Conservation (phyloP, 2,329 filamentous ascomycete genomes). For the Ilyonectria sp. region DNA sequence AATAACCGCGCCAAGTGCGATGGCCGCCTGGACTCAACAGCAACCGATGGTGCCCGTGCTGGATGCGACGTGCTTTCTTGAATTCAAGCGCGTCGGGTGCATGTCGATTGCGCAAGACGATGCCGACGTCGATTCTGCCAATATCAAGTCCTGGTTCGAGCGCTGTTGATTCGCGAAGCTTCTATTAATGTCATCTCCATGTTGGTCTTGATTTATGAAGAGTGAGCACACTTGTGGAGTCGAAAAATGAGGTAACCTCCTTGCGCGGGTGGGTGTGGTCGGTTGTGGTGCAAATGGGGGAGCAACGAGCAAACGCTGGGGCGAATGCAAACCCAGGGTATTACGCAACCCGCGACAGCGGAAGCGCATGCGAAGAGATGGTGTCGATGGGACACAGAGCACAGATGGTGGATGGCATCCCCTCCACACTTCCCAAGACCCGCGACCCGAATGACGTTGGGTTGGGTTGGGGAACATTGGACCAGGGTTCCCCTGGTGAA, state of each 20-base stretch:
- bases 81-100: background rate
- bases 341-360: background rate
- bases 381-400: background rate
- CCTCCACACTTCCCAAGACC: slow-evolving; percentile 5
- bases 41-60: background rate
- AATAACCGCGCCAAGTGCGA: slow-evolving; percentile 25
- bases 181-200: slow-evolving; percentile 1
- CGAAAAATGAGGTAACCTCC: background rate
- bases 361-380: background rate
- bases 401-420: slow-evolving; percentile 12
- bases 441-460: slow-evolving; percentile 13
- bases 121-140: background rate
- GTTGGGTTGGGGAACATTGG: slow-evolving; percentile 21
- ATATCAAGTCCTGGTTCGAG: background rate
- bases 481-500: slow-evolving; percentile 12
- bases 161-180: background rate
- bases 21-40: background rate
- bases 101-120: background rate
- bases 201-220: background rate
- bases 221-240: slow-evolving; percentile 1
- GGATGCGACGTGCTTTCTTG: background rate
- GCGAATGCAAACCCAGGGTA: background rate
- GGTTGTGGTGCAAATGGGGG: slow-evolving; percentile 1
- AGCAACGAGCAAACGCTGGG: background rate
- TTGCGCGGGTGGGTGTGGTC: background rate